These are phyloP conservation scores for Globisporangium middletonii DNA, from an alignment of 352 stramenopile genomes.

Conservation along the genomic window DNA sequence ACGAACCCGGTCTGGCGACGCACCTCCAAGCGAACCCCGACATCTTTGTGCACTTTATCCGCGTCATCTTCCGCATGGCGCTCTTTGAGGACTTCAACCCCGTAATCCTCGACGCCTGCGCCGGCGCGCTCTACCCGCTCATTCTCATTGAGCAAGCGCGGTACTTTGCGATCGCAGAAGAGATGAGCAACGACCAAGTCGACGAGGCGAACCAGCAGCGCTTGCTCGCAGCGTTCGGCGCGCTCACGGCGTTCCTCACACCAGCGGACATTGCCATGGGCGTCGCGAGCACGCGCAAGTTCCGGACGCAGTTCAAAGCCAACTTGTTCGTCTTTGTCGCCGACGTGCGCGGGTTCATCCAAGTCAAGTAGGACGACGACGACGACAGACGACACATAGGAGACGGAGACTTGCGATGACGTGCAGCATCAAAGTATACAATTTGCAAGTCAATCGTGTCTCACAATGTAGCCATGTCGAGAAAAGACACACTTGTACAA, in stretches of 20 bases:
- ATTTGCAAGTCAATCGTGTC: too few species aligned
- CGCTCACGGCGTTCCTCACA: conserved; percentile 62
- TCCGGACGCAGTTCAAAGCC: conserved; percentile 73
- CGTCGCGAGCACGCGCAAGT: conserved; percentile 56
- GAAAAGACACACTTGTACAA: not conserved
- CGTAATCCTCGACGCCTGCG: conserved; percentile 61
- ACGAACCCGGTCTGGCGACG: conserved; percentile 36
- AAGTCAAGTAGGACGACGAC: conserved; percentile 49
- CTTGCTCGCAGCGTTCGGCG: conserved; percentile 49
- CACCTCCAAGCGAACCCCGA: conserved; percentile 46
- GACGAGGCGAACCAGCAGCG: conserved; percentile 43
- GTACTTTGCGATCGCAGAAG: conserved; percentile 63
- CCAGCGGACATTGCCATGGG: conserved; percentile 56
- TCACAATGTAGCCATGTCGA: not conserved
- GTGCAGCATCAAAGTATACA: too few species aligned
- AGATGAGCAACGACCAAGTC: conserved; percentile 51
- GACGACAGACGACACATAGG: not conserved
- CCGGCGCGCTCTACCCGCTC: conserved; percentile 68
- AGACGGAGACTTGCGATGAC: not conserved
- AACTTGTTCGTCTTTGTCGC: conserved; percentile 78
- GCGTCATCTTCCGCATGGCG: conserved; percentile 70
- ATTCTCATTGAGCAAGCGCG: conserved; percentile 70
- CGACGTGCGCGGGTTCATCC: conserved; percentile 76
- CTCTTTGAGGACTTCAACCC: conserved; percentile 81
- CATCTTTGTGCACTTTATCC: conserved; percentile 69